phyloP scores from a whole-genome alignment of 768 basidiomycete species.

The Tricholoma furcatifolium region DNA sequence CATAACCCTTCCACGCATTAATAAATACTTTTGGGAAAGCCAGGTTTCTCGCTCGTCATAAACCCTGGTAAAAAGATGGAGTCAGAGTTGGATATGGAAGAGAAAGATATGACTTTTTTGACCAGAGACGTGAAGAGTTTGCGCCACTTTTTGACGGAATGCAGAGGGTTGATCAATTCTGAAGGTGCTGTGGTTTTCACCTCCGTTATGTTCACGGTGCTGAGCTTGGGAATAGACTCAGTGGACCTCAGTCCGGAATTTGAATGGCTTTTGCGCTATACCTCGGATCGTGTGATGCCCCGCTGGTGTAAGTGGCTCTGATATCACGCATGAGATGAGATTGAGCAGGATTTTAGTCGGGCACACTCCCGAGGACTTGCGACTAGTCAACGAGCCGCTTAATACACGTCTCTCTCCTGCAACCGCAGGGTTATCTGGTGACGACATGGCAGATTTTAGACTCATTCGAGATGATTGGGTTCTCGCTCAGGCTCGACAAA shows the following conservation, averaged over 20 bases:
- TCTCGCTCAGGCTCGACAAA: conserved; percentile 38
- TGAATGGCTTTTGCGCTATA: conserved; percentile 47
- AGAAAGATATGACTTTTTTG: conserved; percentile 39
- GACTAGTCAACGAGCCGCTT: conserved; percentile 45
- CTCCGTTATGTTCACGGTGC: conserved; percentile 2
- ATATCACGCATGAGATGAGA: not conserved
- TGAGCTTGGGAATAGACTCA: conserved; percentile 19
- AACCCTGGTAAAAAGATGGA: conserved; percentile 37
- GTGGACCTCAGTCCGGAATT: conserved; percentile 32
- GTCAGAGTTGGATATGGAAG: conserved; percentile 13
- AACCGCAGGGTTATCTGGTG: conserved; percentile 58
- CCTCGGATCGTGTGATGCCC: conserved; percentile 20
- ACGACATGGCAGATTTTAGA: conserved; percentile 58
- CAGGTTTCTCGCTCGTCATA: conserved; percentile 58
- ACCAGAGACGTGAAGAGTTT: conserved; percentile 49
- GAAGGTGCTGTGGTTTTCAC: conserved; percentile 33
- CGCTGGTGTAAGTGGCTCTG: conserved; percentile 9
- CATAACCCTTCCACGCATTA: not conserved
- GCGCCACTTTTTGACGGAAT: conserved; percentile 49
- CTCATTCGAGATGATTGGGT: conserved; percentile 69
- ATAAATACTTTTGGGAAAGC: not conserved
- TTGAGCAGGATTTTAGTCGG: conserved; percentile 31
- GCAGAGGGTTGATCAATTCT: conserved; percentile 52
- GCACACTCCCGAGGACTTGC: conserved; percentile 52
- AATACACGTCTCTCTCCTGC: conserved; percentile 56